A percentile compares a stretch with the other conserved stretches of the same genome.
Conservation (phyloP, 2,329 filamentous ascomycete genomes). For the Parastagonospora avenae region DNA sequence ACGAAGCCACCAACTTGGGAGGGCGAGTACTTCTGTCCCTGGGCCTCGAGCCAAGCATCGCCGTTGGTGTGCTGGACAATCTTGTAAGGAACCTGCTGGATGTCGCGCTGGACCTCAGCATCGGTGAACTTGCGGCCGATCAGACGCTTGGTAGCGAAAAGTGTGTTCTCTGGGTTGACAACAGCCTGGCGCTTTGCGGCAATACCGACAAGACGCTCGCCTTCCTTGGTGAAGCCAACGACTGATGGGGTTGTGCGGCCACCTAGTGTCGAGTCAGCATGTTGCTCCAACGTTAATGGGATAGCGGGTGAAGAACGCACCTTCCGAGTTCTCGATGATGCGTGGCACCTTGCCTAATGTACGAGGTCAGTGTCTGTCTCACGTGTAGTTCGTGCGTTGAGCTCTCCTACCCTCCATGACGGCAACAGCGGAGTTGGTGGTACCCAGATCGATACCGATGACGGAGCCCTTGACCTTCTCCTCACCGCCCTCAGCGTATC, state of each 20-base stretch:
- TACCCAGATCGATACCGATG: constrained; percentile 98
- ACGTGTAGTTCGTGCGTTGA: too few species aligned
- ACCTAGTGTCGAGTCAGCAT: constrained; percentile 56
- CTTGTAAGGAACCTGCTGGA: constrained; percentile 98
- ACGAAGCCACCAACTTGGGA: constrained; percentile 98
- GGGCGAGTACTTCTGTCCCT: constrained; percentile 93
- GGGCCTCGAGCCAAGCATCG: constrained; percentile 93
- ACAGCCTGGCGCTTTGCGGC: constrained; percentile 97
- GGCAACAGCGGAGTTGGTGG: constrained; percentile 96
- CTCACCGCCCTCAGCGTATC: constrained; percentile 73
- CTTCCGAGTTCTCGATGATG: constrained; percentile 98
- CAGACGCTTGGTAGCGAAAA: constrained; percentile 98
- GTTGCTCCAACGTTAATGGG: not conserved
- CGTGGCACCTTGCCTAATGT: constrained; percentile 88
- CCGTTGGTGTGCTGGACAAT: constrained; percentile 97
- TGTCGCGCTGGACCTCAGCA: constrained; percentile 90
- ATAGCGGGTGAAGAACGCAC: constrained; percentile 52
- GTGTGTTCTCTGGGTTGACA: constrained; percentile 97
- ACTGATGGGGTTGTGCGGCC: constrained; percentile 91
- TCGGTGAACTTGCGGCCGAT: constrained; percentile 98
- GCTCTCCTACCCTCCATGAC: constrained; percentile 99
- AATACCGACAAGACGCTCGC: constrained; percentile 94
- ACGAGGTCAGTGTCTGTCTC: too few species aligned
- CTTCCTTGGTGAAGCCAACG: constrained; percentile 93
- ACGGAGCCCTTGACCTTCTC: constrained; percentile 93